These are phyloP conservation scores for Colletotrichum salicis DNA, from an alignment of 2,329 filamentous ascomycete genomes.

Conservation along the genomic window DNA sequence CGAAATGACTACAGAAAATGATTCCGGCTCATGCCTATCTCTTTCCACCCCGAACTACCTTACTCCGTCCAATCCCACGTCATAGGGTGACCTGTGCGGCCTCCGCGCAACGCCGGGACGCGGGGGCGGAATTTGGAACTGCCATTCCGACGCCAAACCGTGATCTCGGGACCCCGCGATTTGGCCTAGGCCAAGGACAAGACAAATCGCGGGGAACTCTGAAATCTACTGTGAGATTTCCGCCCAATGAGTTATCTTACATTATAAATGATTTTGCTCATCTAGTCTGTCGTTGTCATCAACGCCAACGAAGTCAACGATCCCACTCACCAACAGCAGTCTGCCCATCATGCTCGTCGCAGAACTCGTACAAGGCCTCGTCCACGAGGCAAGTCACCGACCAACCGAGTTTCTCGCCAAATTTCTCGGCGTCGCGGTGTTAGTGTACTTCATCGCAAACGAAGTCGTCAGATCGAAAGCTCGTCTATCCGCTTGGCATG, in stretches of 20 bases:
- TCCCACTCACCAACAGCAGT: neutral
- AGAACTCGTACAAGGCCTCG: slow-evolving; percentile 38
- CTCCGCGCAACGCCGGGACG: neutral
- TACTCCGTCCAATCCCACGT: neutral
- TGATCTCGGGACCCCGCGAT: neutral
- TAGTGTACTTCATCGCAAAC: slow-evolving; percentile 59
- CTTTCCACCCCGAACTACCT: neutral
- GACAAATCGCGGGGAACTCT: neutral
- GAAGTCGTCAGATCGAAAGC: slow-evolving; percentile 56
- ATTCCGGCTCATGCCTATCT: neutral
- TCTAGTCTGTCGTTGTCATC: neutral
- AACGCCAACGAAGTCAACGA: neutral
- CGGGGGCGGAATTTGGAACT: neutral
- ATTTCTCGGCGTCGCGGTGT: slow-evolving; percentile 37
- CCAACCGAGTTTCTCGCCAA: slow-evolving; percentile 36
- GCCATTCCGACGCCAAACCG: neutral
- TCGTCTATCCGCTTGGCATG: slow-evolving; percentile 57
- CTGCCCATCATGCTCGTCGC: slow-evolving; percentile 41
- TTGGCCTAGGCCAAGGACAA: neutral
- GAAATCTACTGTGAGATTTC: neutral
- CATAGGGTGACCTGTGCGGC: neutral
- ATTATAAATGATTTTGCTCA: neutral
- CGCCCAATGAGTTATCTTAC: neutral
- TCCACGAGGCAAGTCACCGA: slow-evolving; percentile 36
- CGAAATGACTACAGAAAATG: neutral